Evolutionary conservation across 2,329 filamentous ascomycete genomes (phyloP).

Genomic region (Waltergamsia citrina): DNA sequence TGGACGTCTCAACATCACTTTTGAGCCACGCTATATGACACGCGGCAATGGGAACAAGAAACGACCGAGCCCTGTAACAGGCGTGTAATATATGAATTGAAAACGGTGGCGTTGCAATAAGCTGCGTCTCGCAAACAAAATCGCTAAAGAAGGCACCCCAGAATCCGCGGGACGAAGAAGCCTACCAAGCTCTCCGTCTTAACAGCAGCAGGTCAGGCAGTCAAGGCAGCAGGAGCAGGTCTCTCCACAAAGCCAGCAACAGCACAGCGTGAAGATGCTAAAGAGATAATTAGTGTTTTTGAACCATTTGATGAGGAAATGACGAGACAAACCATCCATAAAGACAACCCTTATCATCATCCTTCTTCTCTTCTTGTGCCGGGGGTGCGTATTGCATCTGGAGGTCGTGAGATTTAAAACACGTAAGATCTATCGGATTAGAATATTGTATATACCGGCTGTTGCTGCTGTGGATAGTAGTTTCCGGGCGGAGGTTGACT

Average conservation of each 20-base stretch:
- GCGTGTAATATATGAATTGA: no score
- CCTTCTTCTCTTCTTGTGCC: neutral
- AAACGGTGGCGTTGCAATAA: no score
- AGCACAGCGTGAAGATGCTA: neutral
- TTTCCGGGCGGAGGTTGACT: neutral
- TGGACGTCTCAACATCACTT: no score
- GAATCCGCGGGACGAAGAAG: no score
- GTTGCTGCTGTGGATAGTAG: neutral
- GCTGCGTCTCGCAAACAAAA: no score
- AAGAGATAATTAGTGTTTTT: neutral
- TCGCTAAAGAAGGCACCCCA: no score
- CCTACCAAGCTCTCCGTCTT: no score
- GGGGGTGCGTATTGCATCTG: neutral
- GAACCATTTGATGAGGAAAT: neutral
- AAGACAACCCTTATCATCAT: neutral
- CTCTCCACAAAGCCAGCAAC: neutral
- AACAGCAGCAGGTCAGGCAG: constrained; percentile 1
- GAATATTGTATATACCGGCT: neutral
- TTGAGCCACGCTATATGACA: no score
- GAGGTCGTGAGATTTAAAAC: neutral
- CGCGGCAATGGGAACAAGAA: no score
- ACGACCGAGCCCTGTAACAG: no score
- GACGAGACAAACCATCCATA: neutral
- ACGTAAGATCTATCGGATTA: neutral
- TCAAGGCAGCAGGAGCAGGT: neutral